These are phyloP conservation scores for Grosmannia serpens DNA, from an alignment of 2,329 filamentous ascomycete genomes.

Conservation along the genomic window DNA sequence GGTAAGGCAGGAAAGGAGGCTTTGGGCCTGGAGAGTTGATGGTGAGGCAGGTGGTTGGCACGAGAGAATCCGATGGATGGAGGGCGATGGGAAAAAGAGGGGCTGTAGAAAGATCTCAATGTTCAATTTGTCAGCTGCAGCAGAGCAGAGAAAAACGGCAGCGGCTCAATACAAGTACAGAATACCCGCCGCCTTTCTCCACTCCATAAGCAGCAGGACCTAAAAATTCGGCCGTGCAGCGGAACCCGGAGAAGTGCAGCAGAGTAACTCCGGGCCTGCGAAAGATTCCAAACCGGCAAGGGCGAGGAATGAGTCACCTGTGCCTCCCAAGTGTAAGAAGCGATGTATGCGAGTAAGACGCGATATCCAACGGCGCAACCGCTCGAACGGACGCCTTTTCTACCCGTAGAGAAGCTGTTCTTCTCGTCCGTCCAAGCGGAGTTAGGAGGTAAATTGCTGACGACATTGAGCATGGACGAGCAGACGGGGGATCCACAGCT, in stretches of 20 bases:
- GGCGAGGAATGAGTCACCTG: background rate
- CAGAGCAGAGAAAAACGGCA: background rate
- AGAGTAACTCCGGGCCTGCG: background rate
- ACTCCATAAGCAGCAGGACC: background rate
- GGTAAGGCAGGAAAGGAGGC: background rate
- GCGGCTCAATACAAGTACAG: background rate
- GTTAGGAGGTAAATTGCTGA: background rate
- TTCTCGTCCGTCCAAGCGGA: background rate
- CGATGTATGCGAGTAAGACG: too few relatives aligned
- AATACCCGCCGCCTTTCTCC: background rate
- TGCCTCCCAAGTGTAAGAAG: too few relatives aligned
- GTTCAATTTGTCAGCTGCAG: constrained; percentile 16
- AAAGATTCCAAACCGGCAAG: background rate
- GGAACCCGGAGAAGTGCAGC: background rate
- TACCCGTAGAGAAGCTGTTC: too few relatives aligned
- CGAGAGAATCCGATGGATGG: constrained; percentile 1
- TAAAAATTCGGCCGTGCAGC: background rate
- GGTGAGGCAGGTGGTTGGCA: background rate
- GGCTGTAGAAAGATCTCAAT: constrained; percentile 11
- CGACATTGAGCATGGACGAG: background rate
- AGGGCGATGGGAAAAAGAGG: constrained; percentile 11
- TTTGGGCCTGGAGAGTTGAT: background rate
- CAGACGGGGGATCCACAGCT: background rate
- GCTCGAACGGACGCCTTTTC: too few relatives aligned
- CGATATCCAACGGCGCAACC: too few relatives aligned